A percentile compares a stretch with the other conserved stretches of the same genome.
Evolutionary conservation across 1,284 basidiomycete genomes (phyloP).

Genomic region (Singerocomus inundabilis): DNA sequence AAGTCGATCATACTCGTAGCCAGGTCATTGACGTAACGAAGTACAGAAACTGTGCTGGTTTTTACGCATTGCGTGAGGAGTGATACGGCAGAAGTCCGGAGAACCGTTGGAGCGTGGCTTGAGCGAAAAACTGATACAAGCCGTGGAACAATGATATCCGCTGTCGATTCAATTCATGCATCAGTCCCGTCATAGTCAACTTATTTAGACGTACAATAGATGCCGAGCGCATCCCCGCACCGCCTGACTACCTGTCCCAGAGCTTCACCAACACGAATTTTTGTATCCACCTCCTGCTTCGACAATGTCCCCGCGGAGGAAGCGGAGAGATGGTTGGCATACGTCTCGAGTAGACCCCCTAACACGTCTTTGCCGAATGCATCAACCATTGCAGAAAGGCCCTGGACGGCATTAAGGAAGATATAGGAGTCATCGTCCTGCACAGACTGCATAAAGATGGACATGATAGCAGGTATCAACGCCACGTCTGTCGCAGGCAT

Average conservation of each 20-base stretch:
- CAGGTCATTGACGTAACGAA: constrained; percentile 64
- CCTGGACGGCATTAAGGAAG: constrained; percentile 91
- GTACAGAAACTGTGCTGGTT: constrained; percentile 59
- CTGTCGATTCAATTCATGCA: constrained; percentile 39
- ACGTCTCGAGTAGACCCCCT: constrained; percentile 60
- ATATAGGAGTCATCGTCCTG: constrained; percentile 96
- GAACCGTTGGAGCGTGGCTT: constrained; percentile 59
- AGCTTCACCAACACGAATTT: constrained; percentile 87
- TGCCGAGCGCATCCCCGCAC: constrained; percentile 67
- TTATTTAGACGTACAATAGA: constrained; percentile 56
- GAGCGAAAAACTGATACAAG: constrained; percentile 63
- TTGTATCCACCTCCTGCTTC: constrained; percentile 71
- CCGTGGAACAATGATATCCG: constrained; percentile 68
- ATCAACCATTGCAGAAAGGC: constrained; percentile 81
- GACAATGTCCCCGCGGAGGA: constrained; percentile 48
- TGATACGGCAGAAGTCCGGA: constrained; percentile 82
- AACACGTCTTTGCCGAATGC: constrained; percentile 75
- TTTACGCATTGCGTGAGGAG: constrained; percentile 74
- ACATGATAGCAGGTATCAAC: constrained; percentile 79
- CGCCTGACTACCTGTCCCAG: constrained; percentile 76
- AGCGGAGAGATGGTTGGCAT: constrained; percentile 54
- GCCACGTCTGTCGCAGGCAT: constrained; percentile 41
- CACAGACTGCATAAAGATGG: constrained; percentile 83
- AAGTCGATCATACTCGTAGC: constrained; percentile 72
- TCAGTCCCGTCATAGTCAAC: neutral